Conservation (phyloP, 1,139 yeast genomes). For the Tardiomyces depauwii region DNA sequence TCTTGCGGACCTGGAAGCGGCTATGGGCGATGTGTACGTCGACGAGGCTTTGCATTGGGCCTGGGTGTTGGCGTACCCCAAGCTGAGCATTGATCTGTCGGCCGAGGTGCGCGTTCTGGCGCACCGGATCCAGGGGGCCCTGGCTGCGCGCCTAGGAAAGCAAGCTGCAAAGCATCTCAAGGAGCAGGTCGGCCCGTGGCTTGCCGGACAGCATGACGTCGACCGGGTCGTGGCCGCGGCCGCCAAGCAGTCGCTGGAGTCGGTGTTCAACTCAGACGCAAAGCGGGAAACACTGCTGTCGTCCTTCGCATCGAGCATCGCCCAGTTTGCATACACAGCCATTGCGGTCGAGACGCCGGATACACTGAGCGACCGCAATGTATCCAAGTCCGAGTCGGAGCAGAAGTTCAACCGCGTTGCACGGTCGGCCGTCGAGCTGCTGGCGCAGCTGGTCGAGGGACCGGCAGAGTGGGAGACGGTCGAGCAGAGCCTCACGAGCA, state of each 20-base stretch:
- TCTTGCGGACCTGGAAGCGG: conserved; percentile 26
- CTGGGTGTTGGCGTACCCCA: conserved; percentile 79
- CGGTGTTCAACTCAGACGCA: conserved; percentile 47
- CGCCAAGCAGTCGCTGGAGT: conserved; percentile 36
- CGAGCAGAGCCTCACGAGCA: conserved; percentile 9
- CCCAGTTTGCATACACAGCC: conserved; percentile 43
- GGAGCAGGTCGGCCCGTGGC: conserved; percentile 62
- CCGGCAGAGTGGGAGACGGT: conserved; percentile 1
- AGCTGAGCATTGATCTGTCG: conserved; percentile 60
- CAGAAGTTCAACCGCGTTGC: conserved; percentile 56
- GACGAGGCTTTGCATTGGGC: conserved; percentile 43
- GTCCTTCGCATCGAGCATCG: conserved; percentile 43
- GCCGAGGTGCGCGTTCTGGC: conserved; percentile 48
- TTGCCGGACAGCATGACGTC: conserved; percentile 57
- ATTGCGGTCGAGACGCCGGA: conserved; percentile 46
- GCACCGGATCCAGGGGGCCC: conserved; percentile 52
- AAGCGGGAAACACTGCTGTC: conserved; percentile 53
- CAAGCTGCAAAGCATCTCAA: conserved; percentile 52
- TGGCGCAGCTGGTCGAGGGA: conserved; percentile 33
- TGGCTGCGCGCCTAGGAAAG: conserved; percentile 45
- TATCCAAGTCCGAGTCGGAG: conserved; percentile 53
- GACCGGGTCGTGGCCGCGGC: conserved; percentile 50
- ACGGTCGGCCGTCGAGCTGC: conserved; percentile 40
- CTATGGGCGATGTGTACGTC: conserved; percentile 8
- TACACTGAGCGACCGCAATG: conserved; percentile 65